Percentiles rank a stretch among this genome's conserved stretches.
phyloP scores from a whole-genome alignment of 2,329 filamentous ascomycete species.

The Cercospora berteroae region DNA sequence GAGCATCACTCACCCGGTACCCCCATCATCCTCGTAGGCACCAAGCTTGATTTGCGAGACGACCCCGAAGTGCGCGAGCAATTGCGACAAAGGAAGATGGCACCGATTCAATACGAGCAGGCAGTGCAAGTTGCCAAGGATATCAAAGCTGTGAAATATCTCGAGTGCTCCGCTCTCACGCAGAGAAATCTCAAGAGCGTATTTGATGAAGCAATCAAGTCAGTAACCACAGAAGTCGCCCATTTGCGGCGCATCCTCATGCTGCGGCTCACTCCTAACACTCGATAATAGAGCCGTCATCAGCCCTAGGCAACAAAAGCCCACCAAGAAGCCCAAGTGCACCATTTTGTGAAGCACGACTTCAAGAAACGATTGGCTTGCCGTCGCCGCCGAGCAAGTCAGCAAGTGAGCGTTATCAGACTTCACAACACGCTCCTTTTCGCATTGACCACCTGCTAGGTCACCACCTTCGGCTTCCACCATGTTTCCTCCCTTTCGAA shows the following conservation, averaged over 20 bases:
- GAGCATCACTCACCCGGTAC: slow-evolving; percentile 94
- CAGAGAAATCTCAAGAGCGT: slow-evolving; percentile 97
- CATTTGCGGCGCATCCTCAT: neutral
- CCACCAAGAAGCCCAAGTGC: slow-evolving; percentile 67
- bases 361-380: neutral
- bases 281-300: slow-evolving; percentile 63
- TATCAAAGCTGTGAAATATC: slow-evolving; percentile 93
- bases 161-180: slow-evolving; percentile 95
- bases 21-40: slow-evolving; percentile 94
- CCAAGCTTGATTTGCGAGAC: slow-evolving; percentile 92
- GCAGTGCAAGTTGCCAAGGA: slow-evolving; percentile 86
- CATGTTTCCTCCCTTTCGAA: neutral
- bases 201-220: slow-evolving; percentile 98
- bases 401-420: slow-evolving; percentile 6
- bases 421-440: slow-evolving; percentile 10
- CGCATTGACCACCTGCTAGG: slow-evolving; percentile 3
- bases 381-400: slow-evolving; percentile 5
- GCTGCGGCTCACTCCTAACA: slow-evolving; percentile 9
- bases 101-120: slow-evolving; percentile 93
- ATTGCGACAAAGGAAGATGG: slow-evolving; percentile 88
- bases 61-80: slow-evolving; percentile 78
- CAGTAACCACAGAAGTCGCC: slow-evolving; percentile 39
- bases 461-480: neutral
- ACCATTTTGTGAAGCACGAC: slow-evolving; percentile 57
- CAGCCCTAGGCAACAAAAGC: slow-evolving; percentile 61